These are phyloP conservation scores for Ascochyta lentis DNA, from an alignment of 2,329 filamentous ascomycete genomes.

Conservation along the genomic window DNA sequence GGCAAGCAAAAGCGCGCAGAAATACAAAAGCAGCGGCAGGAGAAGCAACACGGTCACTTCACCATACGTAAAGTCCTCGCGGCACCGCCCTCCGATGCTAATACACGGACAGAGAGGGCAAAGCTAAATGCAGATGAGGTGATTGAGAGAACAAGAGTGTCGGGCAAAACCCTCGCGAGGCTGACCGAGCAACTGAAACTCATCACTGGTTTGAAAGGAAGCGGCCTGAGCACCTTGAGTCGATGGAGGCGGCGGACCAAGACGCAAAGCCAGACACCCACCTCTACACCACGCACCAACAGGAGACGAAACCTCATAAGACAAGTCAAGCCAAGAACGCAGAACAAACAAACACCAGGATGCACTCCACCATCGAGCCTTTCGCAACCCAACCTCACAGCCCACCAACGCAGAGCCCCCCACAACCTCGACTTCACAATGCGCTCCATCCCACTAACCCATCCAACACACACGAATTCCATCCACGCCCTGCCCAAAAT, in stretches of 20 bases:
- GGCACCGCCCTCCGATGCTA: background rate
- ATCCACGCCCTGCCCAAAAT: background rate
- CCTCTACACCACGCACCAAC: too few relatives aligned
- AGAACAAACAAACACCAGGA: too few relatives aligned
- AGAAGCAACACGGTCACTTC: background rate
- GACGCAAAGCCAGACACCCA: too few relatives aligned
- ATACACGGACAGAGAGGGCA: background rate
- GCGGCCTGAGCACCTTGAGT: background rate
- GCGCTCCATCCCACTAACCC: background rate
- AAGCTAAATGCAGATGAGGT: background rate
- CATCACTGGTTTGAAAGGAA: background rate
- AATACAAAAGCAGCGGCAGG: background rate
- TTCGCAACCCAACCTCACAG: background rate
- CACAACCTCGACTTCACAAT: background rate
- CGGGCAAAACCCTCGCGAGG: background rate
- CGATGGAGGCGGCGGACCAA: background rate
- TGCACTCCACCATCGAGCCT: background rate
- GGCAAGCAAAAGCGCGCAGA: too few relatives aligned
- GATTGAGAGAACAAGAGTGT: background rate
- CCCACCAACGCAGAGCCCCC: background rate
- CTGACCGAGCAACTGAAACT: conserved; percentile 1
- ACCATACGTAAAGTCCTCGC: background rate
- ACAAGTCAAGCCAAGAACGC: too few relatives aligned
- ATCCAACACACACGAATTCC: background rate
- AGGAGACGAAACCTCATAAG: too few relatives aligned